A percentile compares a stretch with the other conserved stretches of the same genome.
Evolutionary conservation across 2,329 filamentous ascomycete species (phyloP).

Genomic region (Aspergillus uvarum): DNA sequence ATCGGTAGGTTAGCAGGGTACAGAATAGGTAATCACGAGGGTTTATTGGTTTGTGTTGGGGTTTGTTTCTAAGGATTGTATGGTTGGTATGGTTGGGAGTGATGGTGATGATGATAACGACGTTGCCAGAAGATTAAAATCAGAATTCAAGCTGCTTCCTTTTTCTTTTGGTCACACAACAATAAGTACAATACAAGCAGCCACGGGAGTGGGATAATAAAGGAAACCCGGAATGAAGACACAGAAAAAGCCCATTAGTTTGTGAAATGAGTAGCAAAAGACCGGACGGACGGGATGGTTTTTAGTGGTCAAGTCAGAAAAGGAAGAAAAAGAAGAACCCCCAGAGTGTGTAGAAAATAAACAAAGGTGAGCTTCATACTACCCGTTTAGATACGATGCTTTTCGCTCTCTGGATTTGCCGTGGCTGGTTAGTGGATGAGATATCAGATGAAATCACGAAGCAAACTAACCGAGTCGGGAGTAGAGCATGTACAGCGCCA

Average conservation of each 20-base stretch:
- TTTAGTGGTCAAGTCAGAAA: constrained; percentile 6
- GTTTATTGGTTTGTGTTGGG: no score
- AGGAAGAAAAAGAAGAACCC: constrained; percentile 16
- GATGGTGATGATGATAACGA: neutral
- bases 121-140: neutral
- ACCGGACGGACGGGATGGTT: constrained; percentile 12
- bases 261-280: constrained; percentile 6
- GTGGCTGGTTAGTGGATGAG: constrained; percentile 13
- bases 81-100: neutral
- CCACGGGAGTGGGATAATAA: neutral
- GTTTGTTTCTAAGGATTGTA: neutral
- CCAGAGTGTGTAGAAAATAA: constrained; percentile 24
- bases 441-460: neutral
- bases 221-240: neutral
- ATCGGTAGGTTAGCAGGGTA: no score
- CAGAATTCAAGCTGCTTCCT: no score
- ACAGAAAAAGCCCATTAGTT: constrained; percentile 11
- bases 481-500: constrained; percentile 99
- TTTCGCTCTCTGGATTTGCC: constrained; percentile 64
- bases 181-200: constrained; percentile 37
- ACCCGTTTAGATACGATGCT: constrained; percentile 62
- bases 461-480: constrained; percentile 75
- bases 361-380: constrained; percentile 11
- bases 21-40: no score
- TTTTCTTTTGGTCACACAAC: neutral